Evolutionary conservation across 805 yeast species (phyloP), one percentile per base, ranked within the genome.

Genomic region (Blastobotrys americana): DNA sequence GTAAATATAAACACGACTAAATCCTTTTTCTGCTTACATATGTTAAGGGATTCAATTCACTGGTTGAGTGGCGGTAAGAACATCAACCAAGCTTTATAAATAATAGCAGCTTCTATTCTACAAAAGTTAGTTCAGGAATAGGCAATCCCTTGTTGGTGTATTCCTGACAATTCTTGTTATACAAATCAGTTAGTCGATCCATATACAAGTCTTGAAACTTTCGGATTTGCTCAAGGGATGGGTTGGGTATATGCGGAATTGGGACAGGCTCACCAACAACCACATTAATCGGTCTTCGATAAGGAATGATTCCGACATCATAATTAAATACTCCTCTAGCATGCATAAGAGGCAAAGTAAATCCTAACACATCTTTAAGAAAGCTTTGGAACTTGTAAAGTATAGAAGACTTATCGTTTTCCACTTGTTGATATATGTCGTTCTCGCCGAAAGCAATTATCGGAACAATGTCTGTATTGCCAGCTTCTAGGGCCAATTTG

Each of bases 241-340:
- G 80, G 46, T 61, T 65, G 43, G 68, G 67, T 19, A 62, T 51
- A 44, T 67, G 69, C 3, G 64, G 66, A 5, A 67, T 61, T 3
- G 56, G 55, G n/a, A 68, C 58, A n/a, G 72, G 71, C 28, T 51
- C 46, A 9, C 73, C 72, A 3, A 67, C 68, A 46, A 85, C 94
- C 10, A 93, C 71, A 50, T 84, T 73, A 44, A 93, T 80, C 2
- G 85, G 85, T 43, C 81, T 75, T 52, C 97, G 72, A 60, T 77
- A 89, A 1, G 98, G 97, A 46, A 93, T 64, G 23, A 93, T 65
- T 0, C 98, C 98, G 66, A 84, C 85, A 59, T 88, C 96, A 56
- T 89, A 85, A 56, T 90, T 86, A 65, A 90, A 89, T 0, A 93
- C 71, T 0, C 97, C 97, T 37, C 97, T 71, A 1, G 96, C 96